Evolutionary conservation across 805 yeast genomes (phyloP), one percentile per base, ranked within the genome.

Genomic region (Wickerhamomyces silvicola): DNA sequence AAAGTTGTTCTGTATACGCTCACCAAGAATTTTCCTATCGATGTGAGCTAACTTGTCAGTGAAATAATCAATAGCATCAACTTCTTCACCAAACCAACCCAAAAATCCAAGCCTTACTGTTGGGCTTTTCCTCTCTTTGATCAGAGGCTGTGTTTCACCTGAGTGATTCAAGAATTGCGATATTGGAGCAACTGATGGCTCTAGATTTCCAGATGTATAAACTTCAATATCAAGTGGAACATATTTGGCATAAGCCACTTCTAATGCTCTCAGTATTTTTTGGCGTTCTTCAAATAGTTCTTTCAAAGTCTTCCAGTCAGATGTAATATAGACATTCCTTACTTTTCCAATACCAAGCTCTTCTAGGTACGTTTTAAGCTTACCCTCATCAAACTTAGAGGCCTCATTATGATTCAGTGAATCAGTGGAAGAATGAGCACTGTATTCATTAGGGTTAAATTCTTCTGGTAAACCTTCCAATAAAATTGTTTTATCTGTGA

Each of bases 401-500:
- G 26, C 10, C 11, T 14, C 28, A 11, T 17, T 22, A 5, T 13
- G 18, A 4, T 10, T 15, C 19, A 36, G 36, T 14, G 41, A 32
- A 4, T 46, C 39, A 7, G 42, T 26, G 4, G 42, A 34, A 4
- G 31, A 35, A 18, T 24, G 28, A 13, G 40, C 27, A 2, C 27
- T 33, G 29, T 46, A 50, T 4, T 50, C 54, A n/a, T 36, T 34
- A 5, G 52, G 54, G 25, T 96, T 68, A 30, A 88, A 61, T 27
- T 78, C 76, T 0, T 80, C 78, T 1, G 97, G 97, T 6, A 90
- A 81, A 0, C 97, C 97, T 29, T 88, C 78, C 7, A 90, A 55
- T 33, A 88, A 64, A 28, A 92, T 79, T 2, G 97, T 92, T 50
- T 95, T 70, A 63, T 90, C 97, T 0, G 97, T 86, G 33, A 90